Percentiles rank a stretch among this genome's conserved stretches.
These are phyloP conservation scores for Aphanomyces euteiches DNA, from an alignment of 352 stramenopile species.

Conservation along the genomic window DNA sequence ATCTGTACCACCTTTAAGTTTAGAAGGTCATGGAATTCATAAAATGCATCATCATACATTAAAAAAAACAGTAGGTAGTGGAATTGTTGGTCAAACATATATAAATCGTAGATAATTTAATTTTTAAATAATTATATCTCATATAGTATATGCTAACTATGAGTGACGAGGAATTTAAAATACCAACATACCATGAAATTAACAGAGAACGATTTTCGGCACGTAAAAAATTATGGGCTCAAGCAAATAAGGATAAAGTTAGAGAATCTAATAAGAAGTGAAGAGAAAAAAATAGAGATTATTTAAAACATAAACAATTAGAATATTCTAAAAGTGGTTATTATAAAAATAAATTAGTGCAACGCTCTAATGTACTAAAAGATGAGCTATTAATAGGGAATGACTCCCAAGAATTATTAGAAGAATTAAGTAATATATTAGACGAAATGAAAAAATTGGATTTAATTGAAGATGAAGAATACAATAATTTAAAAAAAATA, in stretches of 20 bases:
- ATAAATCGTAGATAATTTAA: conserved; percentile 6
- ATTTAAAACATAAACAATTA: neutral
- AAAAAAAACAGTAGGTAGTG: conserved; percentile 4
- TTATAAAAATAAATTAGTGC: neutral
- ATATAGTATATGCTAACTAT: conserved; percentile 8
- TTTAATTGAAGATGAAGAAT: conserved; percentile 8
- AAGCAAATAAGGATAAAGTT: conserved; percentile 1
- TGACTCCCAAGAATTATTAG: neutral
- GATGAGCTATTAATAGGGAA: conserved; percentile 2
- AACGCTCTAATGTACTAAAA: neutral
- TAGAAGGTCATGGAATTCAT: conserved; percentile 1
- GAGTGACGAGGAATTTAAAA: conserved; percentile 6
- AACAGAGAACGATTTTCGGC: neutral
- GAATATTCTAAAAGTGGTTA: conserved; percentile 1
- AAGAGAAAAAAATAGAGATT: neutral
- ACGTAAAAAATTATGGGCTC: conserved; percentile 6
- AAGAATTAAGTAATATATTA: conserved; percentile 7
- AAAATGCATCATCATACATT: conserved; percentile 7
- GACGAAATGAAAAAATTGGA: conserved; percentile 5
- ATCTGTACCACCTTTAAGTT: conserved; percentile 1
- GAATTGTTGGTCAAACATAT: conserved; percentile 2
- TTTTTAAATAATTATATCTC: conserved; percentile 7
- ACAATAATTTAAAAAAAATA: conserved; percentile 10
- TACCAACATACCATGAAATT: neutral
- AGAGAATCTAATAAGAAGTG: conserved; percentile 1